phyloP scores from a whole-genome alignment of 176 grass and related monocot genomes.

The Carex myosuroides region DNA sequence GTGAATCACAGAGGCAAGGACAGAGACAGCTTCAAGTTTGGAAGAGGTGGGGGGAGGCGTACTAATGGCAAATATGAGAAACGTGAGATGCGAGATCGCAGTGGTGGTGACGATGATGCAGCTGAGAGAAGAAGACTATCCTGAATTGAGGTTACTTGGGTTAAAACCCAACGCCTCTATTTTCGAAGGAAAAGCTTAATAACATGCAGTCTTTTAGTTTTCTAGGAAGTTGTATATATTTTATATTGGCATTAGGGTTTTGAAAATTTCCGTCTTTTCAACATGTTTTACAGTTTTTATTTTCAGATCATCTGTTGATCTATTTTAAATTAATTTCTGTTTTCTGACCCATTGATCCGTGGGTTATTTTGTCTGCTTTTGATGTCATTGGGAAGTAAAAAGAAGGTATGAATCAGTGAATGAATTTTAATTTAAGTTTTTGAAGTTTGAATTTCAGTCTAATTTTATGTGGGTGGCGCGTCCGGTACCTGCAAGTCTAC shows the following conservation, averaged over 20 bases:
- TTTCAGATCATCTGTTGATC: conserved; percentile 11
- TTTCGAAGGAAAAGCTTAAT: neutral
- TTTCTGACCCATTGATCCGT: neutral
- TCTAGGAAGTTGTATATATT: conserved; percentile 20
- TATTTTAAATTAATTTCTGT: conserved; percentile 20
- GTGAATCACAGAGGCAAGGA: conserved; percentile 32
- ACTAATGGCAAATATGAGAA: conserved; percentile 15
- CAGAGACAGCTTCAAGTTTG: conserved; percentile 25
- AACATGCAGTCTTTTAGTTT: conserved; percentile 8
- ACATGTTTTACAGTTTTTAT: conserved; percentile 21
- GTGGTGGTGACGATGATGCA: conserved; percentile 19
- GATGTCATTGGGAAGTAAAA: conserved; percentile 6
- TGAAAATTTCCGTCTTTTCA: neutral
- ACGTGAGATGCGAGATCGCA: conserved; percentile 6
- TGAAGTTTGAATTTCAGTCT: neutral
- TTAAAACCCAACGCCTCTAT: neutral
- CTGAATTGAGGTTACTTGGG: conserved; percentile 9
- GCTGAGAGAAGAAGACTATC: conserved; percentile 24
- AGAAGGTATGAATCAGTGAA: neutral
- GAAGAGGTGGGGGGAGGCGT: neutral
- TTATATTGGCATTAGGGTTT: conserved; percentile 12
- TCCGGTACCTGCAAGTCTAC: neutral
- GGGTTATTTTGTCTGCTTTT: neutral
- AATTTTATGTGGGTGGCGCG: neutral
- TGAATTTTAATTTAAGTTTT: neutral